A percentile compares a stretch with the other conserved stretches of the same genome.
Conservation (phyloP, 108 stramenopile species). For the Skeletonema costatum region DNA sequence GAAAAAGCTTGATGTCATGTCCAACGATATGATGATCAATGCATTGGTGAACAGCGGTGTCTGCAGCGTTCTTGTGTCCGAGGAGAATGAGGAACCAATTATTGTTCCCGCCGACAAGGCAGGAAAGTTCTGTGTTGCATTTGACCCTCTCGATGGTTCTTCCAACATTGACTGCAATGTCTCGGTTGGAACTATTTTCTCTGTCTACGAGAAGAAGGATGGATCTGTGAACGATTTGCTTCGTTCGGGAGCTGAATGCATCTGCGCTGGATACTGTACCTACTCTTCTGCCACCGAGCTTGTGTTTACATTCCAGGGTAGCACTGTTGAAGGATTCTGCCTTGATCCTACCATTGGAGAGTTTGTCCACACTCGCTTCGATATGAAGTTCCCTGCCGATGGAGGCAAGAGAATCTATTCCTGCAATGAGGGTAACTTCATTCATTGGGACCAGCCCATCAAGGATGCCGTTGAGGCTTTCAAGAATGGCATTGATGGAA, state of each 20-base stretch:
- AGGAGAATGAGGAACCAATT: conserved; percentile 98
- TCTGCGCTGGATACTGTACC: conserved; percentile 95
- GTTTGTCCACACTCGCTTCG: conserved; percentile 93
- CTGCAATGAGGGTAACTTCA: conserved; percentile 96
- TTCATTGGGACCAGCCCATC: conserved; percentile 94
- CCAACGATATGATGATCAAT: conserved; percentile 99
- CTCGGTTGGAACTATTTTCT: conserved; percentile 98
- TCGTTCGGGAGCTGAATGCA: conserved; percentile 90
- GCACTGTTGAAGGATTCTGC: conserved; percentile 94
- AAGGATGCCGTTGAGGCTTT: conserved; percentile 88
- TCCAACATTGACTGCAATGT: conserved; percentile 99
- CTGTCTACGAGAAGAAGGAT: conserved; percentile 88
- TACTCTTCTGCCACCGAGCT: conserved; percentile 90
- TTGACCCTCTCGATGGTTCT: conserved; percentile 98
- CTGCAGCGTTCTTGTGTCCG: conserved; percentile 95
- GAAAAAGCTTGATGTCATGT: conserved; percentile 99
- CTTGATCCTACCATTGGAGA: conserved; percentile 98
- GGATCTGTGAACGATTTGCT: conserved; percentile 92
- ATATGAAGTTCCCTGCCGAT: conserved; percentile 90
- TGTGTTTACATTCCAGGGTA: conserved; percentile 92
- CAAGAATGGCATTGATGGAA: conserved; percentile 69
- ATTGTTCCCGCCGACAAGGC: conserved; percentile 84
- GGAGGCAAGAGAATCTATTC: conserved; percentile 97
- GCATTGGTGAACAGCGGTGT: conserved; percentile 91
- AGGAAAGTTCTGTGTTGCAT: conserved; percentile 97